Base-by-base conservation (phyloP, 2,329 filamentous ascomycete genomes). In the Fusarium nanum region DNA sequence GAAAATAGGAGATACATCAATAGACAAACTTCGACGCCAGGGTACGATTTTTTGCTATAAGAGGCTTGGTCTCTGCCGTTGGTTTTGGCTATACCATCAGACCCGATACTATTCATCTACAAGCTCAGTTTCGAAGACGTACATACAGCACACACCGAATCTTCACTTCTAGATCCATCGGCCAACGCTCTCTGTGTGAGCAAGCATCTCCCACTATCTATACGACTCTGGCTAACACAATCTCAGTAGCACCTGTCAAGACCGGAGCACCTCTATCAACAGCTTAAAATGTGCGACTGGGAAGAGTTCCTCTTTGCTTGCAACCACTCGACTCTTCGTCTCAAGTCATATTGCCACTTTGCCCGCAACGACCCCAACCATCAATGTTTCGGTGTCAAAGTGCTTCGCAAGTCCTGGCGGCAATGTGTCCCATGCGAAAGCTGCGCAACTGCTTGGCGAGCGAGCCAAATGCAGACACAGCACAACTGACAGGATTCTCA, bases 281-380 rank as follows among this genome's bases (percentile, higher is more conserved):
- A 60, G 27, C 25, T 34, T 73, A 81, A 72, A 40, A 92, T 93
- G 91, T 93, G 90, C 73, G 87, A 91, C 76, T 93, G 83, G 78
- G 91, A 94, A 76, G 87, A 90, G 68, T 91, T 91, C 71, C 78
- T 87, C 64, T 93, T 91, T 77, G 80, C 77, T 54, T 94, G 92
- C 81, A 83, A 83, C 30, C 91, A 93, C 80, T 84, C 83, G 7
- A 81, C 82, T 18, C 79, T 85, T 27, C 86, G 88, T 22, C 82
- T 92, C 30, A 88, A 90, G 75, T 89, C 88, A 25, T 87, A 93
- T 78, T 94, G 92, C 78, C 92, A 94, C 79, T 89, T 89, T 71
- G 91, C 92, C 8, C 89, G 92, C 62, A 93, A 92, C 76, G 89
- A 93, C 72, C 88, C 88, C 1, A 84, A 86, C 66, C 91, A 94